Conservation (phyloP, 2,329 filamentous ascomycete genomes). For the Alternaria tenuissima region DNA sequence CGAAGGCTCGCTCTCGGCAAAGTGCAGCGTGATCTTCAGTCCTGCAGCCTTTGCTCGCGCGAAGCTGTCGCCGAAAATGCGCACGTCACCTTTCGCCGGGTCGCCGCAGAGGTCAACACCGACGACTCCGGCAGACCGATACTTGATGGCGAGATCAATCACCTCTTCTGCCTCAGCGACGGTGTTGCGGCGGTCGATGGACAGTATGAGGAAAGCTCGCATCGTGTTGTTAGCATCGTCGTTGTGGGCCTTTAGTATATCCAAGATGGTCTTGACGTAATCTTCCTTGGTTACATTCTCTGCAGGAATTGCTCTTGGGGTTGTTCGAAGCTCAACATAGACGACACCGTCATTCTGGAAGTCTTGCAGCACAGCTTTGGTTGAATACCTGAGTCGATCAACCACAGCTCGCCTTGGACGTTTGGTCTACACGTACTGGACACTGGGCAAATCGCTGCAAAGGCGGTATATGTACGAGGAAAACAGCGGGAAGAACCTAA, state of each 20-base stretch:
- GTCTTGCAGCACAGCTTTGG: conserved; percentile 62
- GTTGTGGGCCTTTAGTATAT: conserved; percentile 66
- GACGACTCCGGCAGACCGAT: conserved; percentile 66
- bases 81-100: conserved; percentile 69
- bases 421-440: conserved; percentile 62
- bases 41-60: conserved; percentile 62
- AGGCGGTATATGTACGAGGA: conserved; percentile 81
- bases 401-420: not conserved
- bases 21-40: conserved; percentile 76
- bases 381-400: conserved; percentile 60
- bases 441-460: conserved; percentile 67
- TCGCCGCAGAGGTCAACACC: conserved; percentile 83
- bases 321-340: conserved; percentile 83
- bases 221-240: conserved; percentile 53
- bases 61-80: conserved; percentile 68
- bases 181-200: conserved; percentile 73
- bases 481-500: conserved; percentile 78
- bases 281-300: conserved; percentile 65
- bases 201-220: conserved; percentile 73
- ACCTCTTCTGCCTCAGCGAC: conserved; percentile 67
- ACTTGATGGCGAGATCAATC: conserved; percentile 68
- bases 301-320: conserved; percentile 69
- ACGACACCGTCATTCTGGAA: conserved; percentile 76
- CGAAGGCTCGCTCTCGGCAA: conserved; percentile 72
- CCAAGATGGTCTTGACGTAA: conserved; percentile 73